A percentile compares a stretch with the other conserved stretches of the same genome.
phyloP scores from a whole-genome alignment of 345 rosid species.

The Microthlaspi erraticum region DNA sequence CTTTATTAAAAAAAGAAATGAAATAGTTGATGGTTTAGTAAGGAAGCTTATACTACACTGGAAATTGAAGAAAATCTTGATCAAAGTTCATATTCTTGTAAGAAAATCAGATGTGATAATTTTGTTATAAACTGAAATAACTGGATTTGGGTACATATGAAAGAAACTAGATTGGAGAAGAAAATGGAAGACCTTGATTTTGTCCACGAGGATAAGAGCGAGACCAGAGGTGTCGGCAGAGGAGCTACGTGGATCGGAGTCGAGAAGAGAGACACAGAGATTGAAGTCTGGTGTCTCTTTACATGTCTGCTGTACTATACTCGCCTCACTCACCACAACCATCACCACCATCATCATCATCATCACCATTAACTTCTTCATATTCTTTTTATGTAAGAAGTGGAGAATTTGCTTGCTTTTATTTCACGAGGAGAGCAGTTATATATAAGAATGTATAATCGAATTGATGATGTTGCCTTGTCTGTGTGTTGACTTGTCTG shows the following conservation, averaged over 20 bases:
- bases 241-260: slow-evolving; percentile 54
- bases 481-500: background rate
- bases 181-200: slow-evolving; percentile 36
- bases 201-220: slow-evolving; percentile 46
- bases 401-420: background rate
- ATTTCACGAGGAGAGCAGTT: slow-evolving; percentile 1
- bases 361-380: slow-evolving; percentile 9
- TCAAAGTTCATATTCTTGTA: background rate
- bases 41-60: too few relatives aligned
- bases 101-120: background rate
- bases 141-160: too few relatives aligned
- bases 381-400: slow-evolving; percentile 1
- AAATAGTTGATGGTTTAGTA: too few relatives aligned
- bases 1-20: too few relatives aligned
- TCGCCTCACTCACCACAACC: slow-evolving; percentile 30
- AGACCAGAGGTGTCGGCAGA: slow-evolving; percentile 47
- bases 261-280: slow-evolving; percentile 51
- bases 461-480: too few relatives aligned
- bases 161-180: background rate
- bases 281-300: slow-evolving; percentile 47
- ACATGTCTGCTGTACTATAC: slow-evolving; percentile 45
- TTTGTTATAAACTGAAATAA: background rate
- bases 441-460: too few relatives aligned
- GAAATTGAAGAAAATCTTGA: background rate
- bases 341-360: background rate